phyloP scores from a whole-genome alignment of 148 eudicot genomes.

The Fagopyrum homotropicum region DNA sequence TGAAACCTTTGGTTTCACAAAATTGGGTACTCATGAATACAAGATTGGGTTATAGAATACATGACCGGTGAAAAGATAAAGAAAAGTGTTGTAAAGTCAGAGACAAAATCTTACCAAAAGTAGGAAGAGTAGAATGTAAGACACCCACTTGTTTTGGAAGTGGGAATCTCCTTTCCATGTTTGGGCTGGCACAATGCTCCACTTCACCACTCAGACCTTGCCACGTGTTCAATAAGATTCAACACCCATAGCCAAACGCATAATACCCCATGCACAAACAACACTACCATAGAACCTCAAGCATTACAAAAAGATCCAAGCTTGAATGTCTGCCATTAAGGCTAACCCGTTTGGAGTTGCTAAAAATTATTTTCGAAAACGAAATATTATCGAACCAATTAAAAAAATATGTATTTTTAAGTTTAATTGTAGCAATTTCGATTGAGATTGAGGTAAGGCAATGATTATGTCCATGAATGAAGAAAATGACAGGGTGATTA shows the following conservation, averaged over 20 bases:
- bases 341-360: too few relatives aligned
- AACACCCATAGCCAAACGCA: not conserved
- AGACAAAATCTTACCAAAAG: slow-evolving; percentile 8
- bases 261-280: not conserved
- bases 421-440: too few relatives aligned
- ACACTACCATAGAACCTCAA: not conserved
- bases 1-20: too few relatives aligned
- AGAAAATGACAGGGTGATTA: not conserved
- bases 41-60: too few relatives aligned
- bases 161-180: slow-evolving; percentile 6
- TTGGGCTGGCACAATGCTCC: not conserved
- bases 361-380: too few relatives aligned
- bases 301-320: too few relatives aligned
- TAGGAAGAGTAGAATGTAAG: slow-evolving; percentile 9
- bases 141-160: not conserved
- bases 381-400: too few relatives aligned
- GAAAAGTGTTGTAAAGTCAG: not conserved
- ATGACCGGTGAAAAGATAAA: not conserved
- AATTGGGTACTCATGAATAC: too few relatives aligned
- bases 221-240: not conserved
- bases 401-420: too few relatives aligned
- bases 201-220: not conserved
- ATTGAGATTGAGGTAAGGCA: not conserved
- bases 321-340: too few relatives aligned
- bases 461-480: not conserved